Evolutionary conservation across 2,329 filamentous ascomycete species (phyloP).

Genomic region (Penicillium rolfsii): DNA sequence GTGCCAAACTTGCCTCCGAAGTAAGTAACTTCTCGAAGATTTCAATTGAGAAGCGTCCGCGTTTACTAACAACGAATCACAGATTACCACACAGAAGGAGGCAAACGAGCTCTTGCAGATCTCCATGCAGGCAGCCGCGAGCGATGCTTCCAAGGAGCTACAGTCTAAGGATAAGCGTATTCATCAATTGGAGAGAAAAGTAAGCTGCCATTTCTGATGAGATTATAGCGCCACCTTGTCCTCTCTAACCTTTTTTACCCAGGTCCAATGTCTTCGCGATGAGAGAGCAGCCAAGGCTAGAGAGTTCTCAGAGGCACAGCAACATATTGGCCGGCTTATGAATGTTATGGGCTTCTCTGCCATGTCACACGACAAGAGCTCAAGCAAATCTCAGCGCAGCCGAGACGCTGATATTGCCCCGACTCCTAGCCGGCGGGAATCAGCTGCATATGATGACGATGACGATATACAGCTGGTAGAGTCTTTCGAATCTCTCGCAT

Average conservation of each 20-base stretch:
- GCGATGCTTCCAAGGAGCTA: conserved; percentile 32
- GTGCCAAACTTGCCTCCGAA: conserved; percentile 26
- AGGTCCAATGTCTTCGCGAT: conserved; percentile 42
- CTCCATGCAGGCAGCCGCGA: conserved; percentile 31
- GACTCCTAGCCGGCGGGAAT: conserved; percentile 14
- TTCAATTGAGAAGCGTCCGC: too few species aligned
- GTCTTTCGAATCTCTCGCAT: conserved; percentile 28
- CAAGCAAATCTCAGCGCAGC: conserved; percentile 22
- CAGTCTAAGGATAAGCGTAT: conserved; percentile 38
- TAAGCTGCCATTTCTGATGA: conserved; percentile 6
- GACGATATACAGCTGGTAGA: conserved; percentile 22
- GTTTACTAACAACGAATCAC: background rate
- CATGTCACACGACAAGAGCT: conserved; percentile 21
- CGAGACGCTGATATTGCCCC: conserved; percentile 18
- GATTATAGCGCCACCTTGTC: background rate
- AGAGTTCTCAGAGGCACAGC: conserved; percentile 46
- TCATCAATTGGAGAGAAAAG: conserved; percentile 40
- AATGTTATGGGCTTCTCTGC: conserved; percentile 43
- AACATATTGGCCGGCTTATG: conserved; percentile 45
- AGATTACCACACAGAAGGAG: conserved; percentile 32
- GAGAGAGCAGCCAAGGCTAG: conserved; percentile 43
- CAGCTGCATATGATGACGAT: conserved; percentile 26
- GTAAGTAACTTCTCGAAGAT: conserved; percentile 20
- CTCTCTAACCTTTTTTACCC: background rate
- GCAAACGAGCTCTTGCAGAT: conserved; percentile 32